Evolutionary conservation across 2,329 filamentous ascomycete species (phyloP), one percentile per base, ranked within the genome.

Genomic region (Cytospora schulzeri): DNA sequence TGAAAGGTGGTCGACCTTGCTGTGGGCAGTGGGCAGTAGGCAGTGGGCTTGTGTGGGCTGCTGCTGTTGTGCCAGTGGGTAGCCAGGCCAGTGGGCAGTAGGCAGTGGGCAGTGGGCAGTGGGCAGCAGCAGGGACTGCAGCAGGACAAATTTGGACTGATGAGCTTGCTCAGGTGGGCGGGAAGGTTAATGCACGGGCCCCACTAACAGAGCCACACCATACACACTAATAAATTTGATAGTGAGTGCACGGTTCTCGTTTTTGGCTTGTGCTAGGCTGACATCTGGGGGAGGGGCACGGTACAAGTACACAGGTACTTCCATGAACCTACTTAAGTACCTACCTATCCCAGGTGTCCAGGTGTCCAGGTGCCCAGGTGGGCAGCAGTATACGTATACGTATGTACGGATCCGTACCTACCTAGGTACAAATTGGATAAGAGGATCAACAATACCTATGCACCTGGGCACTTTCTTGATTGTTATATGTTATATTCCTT

Each of bases 141-240:
- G 35, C 26, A 53, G 26, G 61, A 58, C 61, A 57, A 63, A 63
- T 63, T 63, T 63, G 61, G 61, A 58, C 48, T 59, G 61, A 48
- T 63, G 61, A 58, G 56, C 38, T 41, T 41, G 29, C 48, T 35
- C 41, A 38, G 51, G 59, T 24, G 50, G 59, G 31, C 28, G 55
- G 61, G 45, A n/a, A 57, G 12, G 38, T 50, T n/a, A 48, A 31
- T 15, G 58, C 50, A 24, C 12, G 51, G 19, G 22, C 3, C 9
- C 24, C 3, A 5, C 28, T n/a, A 29, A 26, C 45, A 22, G 14
- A 59, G 7, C 9, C 24, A 11, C n/a, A 48, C n/a, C n/a, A 4
- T 48, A 4, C 9, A 14, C 1, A 24, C n/a, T 48, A n/a, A n/a
- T 24, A 48, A 48, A 48, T 11, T 3, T 48, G 45, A 24, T 48